These are phyloP conservation scores for Yamadazyma kanchanaburiensis DNA, from an alignment of 1,139 yeast genomes.

Conservation along the genomic window DNA sequence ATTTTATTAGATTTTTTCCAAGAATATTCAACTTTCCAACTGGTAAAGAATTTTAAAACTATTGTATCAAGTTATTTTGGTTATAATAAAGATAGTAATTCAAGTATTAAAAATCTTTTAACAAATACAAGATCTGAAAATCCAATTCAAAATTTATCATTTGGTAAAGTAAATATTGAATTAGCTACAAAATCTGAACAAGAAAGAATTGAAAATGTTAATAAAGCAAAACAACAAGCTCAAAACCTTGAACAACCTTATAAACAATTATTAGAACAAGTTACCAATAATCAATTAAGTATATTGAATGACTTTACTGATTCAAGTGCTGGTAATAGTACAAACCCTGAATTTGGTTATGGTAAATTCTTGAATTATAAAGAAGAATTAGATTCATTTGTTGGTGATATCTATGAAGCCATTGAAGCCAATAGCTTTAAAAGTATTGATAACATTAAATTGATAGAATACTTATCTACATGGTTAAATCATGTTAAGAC, in stretches of 20 bases:
- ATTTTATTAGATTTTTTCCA: conserved; percentile 75
- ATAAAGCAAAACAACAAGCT: conserved; percentile 42
- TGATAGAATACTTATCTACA: conserved; percentile 59
- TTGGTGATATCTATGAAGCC: conserved; percentile 45
- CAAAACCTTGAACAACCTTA: conserved; percentile 72
- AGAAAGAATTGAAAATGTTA: conserved; percentile 20
- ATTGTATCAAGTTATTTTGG: conserved; percentile 62
- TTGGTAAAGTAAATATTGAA: conserved; percentile 45
- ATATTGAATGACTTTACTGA: conserved; percentile 52
- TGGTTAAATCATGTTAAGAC: conserved; percentile 58
- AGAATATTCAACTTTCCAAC: conserved; percentile 47
- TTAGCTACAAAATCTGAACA: conserved; percentile 29
- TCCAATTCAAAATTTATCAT: conserved; percentile 63
- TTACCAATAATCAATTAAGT: conserved; percentile 44
- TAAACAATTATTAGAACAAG: conserved; percentile 67
- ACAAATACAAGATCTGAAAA: conserved; percentile 47
- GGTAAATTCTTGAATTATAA: conserved; percentile 67
- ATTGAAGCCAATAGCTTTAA: conserved; percentile 49
- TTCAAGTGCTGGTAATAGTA: conserved; percentile 37
- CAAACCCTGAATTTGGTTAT: conserved; percentile 82
- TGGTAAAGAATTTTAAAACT: conserved; percentile 45
- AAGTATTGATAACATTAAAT: conserved; percentile 41
- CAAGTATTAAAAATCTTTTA: conserved; percentile 43
- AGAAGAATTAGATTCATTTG: conserved; percentile 48
- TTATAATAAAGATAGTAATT: conserved; percentile 40